Conservation (phyloP, 208 protist species). For the Leishmania turanica region DNA sequence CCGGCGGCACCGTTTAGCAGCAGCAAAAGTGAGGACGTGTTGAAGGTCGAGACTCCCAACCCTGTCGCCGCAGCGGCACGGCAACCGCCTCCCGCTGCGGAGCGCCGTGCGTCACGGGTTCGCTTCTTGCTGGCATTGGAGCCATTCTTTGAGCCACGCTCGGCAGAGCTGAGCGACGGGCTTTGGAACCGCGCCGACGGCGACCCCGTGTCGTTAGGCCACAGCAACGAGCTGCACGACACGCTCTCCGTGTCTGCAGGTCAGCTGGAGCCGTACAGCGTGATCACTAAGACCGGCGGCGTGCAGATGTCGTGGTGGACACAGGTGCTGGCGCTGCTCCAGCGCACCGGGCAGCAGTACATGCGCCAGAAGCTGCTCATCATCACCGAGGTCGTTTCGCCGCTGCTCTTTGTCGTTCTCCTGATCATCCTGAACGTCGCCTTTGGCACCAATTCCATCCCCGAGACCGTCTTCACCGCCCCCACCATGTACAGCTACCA, state of each 20-base stretch:
- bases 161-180: neutral
- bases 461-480: conserved; percentile 11
- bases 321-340: conserved; percentile 41
- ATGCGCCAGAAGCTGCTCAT: conserved; percentile 30
- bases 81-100: neutral
- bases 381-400: conserved; percentile 42
- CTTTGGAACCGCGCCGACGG: neutral
- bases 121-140: conserved; percentile 9
- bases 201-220: neutral
- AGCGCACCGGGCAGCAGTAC: conserved; percentile 43
- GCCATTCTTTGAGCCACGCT: neutral
- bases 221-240: neutral
- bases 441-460: conserved; percentile 32
- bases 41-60: neutral
- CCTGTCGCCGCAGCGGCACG: neutral
- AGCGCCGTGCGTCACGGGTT: conserved; percentile 4
- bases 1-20: neutral
- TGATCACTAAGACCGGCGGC: conserved; percentile 18
- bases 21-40: neutral
- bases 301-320: conserved; percentile 11
- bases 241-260: neutral
- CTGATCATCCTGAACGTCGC: conserved; percentile 44
- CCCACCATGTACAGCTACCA: neutral
- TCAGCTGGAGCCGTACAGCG: conserved; percentile 29
- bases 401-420: conserved; percentile 52